Conservation (phyloP, 805 yeast genomes). For the Pichia paraexigua region DNA sequence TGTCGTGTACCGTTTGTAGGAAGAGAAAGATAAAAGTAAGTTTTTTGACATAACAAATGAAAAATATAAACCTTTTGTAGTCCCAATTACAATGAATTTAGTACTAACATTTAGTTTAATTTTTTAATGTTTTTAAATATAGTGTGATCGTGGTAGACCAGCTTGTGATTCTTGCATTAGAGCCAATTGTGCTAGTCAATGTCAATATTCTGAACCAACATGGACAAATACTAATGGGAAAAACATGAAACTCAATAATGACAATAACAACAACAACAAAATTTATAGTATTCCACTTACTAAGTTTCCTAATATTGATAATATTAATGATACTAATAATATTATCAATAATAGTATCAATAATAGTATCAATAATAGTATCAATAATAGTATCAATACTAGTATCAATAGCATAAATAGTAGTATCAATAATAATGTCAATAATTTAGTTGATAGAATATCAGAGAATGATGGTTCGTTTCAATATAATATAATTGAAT, state of each 20-base stretch:
- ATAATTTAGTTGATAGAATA: neutral
- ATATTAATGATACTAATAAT: neutral
- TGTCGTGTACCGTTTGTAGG: conserved; percentile 42
- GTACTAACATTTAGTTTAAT: conserved; percentile 21
- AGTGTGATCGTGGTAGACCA: conserved; percentile 31
- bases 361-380: too few relatives aligned
- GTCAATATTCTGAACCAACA: conserved; percentile 25
- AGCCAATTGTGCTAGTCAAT: conserved; percentile 23
- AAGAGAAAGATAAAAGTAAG: conserved; percentile 37
- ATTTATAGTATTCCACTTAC: too few relatives aligned
- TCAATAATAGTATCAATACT: too few relatives aligned
- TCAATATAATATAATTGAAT: neutral
- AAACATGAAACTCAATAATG: neutral
- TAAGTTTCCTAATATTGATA: neutral
- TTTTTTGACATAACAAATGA: neutral
- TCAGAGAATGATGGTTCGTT: neutral
- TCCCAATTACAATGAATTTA: too few relatives aligned
- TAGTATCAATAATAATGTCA: too few relatives aligned
- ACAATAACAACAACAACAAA: neutral
- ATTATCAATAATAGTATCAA: too few relatives aligned
- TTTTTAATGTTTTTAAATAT: conserved; percentile 8
- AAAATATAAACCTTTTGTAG: too few relatives aligned
- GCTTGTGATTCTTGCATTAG: conserved; percentile 27
- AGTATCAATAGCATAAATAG: too few relatives aligned
- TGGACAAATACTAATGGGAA: conserved; percentile 21